Evolutionary conservation across 2,329 filamentous ascomycete genomes (phyloP).

Genomic region (Dothideomycetidae sp.): DNA sequence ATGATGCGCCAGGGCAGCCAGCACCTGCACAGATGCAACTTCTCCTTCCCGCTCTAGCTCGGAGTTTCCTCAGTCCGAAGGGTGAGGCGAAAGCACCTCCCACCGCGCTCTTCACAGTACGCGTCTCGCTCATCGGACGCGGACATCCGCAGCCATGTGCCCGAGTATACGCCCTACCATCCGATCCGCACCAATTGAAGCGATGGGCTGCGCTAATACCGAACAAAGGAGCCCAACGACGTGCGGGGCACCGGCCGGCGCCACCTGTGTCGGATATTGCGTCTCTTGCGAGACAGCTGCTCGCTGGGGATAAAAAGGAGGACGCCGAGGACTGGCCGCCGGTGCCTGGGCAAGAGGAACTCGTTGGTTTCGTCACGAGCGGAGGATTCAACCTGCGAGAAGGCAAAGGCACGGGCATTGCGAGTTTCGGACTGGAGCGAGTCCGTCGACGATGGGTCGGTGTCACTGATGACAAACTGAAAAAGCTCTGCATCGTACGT

Average conservation of each 20-base stretch:
- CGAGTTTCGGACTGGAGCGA: constrained; percentile 49
- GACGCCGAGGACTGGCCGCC: constrained; percentile 37
- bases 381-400: constrained; percentile 69
- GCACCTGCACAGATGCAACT: constrained; percentile 28
- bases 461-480: constrained; percentile 26
- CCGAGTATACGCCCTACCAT: constrained; percentile 75
- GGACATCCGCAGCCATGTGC: constrained; percentile 60
- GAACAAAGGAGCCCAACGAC: background rate
- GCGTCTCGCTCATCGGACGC: constrained; percentile 51
- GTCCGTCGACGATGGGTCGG: constrained; percentile 30
- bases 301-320: constrained; percentile 7
- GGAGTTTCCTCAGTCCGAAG: constrained; percentile 14
- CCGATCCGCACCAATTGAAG: constrained; percentile 37
- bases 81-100: constrained; percentile 11
- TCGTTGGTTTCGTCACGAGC: constrained; percentile 82
- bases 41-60: constrained; percentile 23
- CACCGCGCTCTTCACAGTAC: constrained; percentile 42
- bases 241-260: background rate
- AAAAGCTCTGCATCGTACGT: constrained; percentile 60
- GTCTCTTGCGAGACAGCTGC: background rate
- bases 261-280: constrained; percentile 16
- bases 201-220: constrained; percentile 50
- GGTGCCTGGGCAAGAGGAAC: constrained; percentile 58
- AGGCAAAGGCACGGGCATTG: constrained; percentile 63
- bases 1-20: background rate